Conservation (phyloP, 352 stramenopile species). For the Phytophthora sojae region DNA sequence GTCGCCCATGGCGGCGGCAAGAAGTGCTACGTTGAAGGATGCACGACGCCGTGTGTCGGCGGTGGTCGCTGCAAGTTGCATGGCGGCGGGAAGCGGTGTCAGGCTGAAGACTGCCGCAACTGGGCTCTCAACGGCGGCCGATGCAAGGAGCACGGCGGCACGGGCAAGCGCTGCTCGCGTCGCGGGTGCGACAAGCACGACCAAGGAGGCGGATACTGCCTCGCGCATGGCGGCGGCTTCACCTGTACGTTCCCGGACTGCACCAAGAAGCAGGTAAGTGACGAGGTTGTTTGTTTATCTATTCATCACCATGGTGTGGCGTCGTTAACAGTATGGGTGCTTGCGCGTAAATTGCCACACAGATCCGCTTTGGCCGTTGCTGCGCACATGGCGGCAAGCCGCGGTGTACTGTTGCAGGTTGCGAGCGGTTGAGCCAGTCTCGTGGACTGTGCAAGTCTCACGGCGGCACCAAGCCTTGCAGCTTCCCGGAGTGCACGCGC, state of each 20-base stretch:
- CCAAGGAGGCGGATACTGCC: constrained; percentile 78
- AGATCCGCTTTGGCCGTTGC: constrained; percentile 75
- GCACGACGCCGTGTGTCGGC: constrained; percentile 71
- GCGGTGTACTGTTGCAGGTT: constrained; percentile 68
- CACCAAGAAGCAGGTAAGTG: constrained; percentile 78
- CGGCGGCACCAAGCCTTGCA: constrained; percentile 74
- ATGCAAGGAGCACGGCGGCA: constrained; percentile 82
- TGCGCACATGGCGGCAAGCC: constrained; percentile 82
- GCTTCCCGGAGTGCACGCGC: constrained; percentile 62
- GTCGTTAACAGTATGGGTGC: constrained; percentile 13
- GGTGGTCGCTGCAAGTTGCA: constrained; percentile 77
- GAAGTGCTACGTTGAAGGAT: constrained; percentile 80
- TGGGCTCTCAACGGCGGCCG: constrained; percentile 75
- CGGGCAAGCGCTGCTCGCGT: constrained; percentile 70
- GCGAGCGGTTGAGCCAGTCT: constrained; percentile 69
- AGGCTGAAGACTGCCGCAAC: constrained; percentile 51
- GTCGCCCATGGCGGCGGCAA: constrained; percentile 82
- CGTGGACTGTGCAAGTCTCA: constrained; percentile 84
- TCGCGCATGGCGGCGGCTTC: constrained; percentile 76
- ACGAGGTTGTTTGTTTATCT: neutral
- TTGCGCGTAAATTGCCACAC: constrained; percentile 11
- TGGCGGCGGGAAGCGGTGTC: constrained; percentile 67
- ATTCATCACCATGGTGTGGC: neutral
- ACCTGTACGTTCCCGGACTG: constrained; percentile 75
- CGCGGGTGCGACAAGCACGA: constrained; percentile 82